Percentiles rank a stretch among this genome's conserved stretches.
phyloP scores from a whole-genome alignment of 306 rosid genomes.

The Acmispon strigosus region DNA sequence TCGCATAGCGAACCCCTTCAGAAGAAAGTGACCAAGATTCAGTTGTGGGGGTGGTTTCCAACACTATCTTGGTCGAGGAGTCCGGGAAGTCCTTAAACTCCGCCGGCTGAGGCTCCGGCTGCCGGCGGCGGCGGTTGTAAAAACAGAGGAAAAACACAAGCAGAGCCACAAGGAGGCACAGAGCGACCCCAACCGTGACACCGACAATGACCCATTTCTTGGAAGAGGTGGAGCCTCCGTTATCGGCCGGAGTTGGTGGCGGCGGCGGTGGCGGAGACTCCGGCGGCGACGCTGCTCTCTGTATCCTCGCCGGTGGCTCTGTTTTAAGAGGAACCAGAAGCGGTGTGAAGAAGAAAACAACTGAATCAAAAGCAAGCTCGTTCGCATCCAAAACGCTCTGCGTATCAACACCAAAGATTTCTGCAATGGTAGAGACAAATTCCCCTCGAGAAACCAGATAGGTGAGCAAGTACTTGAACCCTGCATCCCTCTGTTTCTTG shows the following conservation, averaged over 20 bases:
- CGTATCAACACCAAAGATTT: conserved; percentile 21
- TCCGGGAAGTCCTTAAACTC: not conserved
- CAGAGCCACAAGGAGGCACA: conserved; percentile 18
- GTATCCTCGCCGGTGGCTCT: conserved; percentile 23
- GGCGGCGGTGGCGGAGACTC: not conserved
- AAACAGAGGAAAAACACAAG: conserved; percentile 20
- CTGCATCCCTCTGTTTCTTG: conserved; percentile 28
- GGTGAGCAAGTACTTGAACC: conserved; percentile 41
- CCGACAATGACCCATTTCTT: conserved; percentile 52
- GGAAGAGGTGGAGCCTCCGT: conserved; percentile 17
- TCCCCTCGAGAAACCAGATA: conserved; percentile 36
- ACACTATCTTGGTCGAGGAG: not conserved
- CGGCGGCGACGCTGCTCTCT: not conserved
- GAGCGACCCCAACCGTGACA: conserved; percentile 30
- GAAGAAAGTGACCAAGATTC: conserved; percentile 37
- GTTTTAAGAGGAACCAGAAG: conserved; percentile 42
- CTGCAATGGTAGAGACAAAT: conserved; percentile 15
- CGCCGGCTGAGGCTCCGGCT: not conserved
- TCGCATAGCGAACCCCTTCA: conserved; percentile 39
- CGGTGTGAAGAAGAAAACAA: conserved; percentile 45
- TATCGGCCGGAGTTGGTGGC: not conserved
- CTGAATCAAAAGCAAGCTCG: not conserved
- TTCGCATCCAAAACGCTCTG: conserved; percentile 43
- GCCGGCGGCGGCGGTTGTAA: not conserved
- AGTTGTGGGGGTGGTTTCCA: not conserved